phyloP scores from a whole-genome alignment of 257 asterid genomes.

The Catharanthus roseus region DNA sequence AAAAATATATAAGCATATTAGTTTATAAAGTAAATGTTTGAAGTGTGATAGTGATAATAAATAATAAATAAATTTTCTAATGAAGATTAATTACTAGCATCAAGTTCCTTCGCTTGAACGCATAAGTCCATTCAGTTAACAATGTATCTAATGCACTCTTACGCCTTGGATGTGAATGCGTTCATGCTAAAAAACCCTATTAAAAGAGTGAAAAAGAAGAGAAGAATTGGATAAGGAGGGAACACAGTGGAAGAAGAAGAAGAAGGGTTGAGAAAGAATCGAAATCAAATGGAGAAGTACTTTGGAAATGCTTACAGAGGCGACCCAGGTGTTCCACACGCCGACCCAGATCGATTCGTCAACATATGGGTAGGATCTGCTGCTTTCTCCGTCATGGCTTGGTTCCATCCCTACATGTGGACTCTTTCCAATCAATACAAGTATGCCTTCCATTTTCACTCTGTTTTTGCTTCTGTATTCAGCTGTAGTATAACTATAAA shows the following conservation, averaged over 20 bases:
- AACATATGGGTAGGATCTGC: constrained; percentile 75
- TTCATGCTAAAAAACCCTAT: no score
- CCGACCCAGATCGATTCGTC: constrained; percentile 51
- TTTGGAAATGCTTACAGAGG: constrained; percentile 92
- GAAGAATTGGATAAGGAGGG: neutral
- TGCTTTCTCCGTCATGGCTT: constrained; percentile 71
- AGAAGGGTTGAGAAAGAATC: constrained; percentile 1
- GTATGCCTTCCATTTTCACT: constrained; percentile 28
- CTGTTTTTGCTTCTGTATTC: neutral
- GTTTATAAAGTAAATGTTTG: no score
- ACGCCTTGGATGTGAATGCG: no score
- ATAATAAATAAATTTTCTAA: no score
- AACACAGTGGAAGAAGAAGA: constrained; percentile 5
- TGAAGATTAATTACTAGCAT: no score
- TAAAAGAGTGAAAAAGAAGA: neutral
- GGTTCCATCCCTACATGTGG: constrained; percentile 81
- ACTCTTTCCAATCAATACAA: constrained; percentile 67
- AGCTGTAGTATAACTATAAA: neutral
- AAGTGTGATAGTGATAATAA: no score
- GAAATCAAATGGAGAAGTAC: constrained; percentile 72
- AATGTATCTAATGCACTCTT: no score
- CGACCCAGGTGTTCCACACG: constrained; percentile 91
- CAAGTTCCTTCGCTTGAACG: no score
- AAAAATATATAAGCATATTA: no score
- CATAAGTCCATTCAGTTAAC: no score